These are phyloP conservation scores for Ophiocordyceps robertsii DNA, from an alignment of 2,329 filamentous ascomycete species.

Conservation along the genomic window DNA sequence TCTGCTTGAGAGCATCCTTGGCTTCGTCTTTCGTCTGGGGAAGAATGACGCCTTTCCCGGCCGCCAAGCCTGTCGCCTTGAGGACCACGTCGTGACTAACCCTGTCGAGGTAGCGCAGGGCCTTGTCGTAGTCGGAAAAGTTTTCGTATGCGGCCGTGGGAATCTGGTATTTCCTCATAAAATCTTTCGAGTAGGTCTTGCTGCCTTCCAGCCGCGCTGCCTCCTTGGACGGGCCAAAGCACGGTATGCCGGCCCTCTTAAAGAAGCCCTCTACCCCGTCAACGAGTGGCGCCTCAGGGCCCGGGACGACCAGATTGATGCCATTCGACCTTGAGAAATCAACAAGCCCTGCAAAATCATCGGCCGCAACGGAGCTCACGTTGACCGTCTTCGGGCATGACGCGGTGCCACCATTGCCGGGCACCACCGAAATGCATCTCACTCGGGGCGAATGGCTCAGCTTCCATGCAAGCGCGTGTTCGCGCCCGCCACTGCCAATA, in stretches of 20 bases:
- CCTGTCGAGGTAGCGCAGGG: slow-evolving; percentile 59
- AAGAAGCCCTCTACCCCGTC: slow-evolving; percentile 83
- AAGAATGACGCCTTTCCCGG: slow-evolving; percentile 91
- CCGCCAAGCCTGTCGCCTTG: slow-evolving; percentile 85
- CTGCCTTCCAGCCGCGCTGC: slow-evolving; percentile 89
- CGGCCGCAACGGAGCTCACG: slow-evolving; percentile 50
- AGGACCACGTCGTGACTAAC: slow-evolving; percentile 70
- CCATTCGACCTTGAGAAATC: slow-evolving; percentile 58
- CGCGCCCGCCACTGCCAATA: slow-evolving; percentile 85
- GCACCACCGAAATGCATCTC: slow-evolving; percentile 56
- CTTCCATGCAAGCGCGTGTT: slow-evolving; percentile 93
- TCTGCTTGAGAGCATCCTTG: slow-evolving; percentile 65
- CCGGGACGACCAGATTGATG: slow-evolving; percentile 75
- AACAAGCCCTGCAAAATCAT: slow-evolving; percentile 69
- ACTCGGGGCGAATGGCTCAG: slow-evolving; percentile 70
- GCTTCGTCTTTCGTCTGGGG: slow-evolving; percentile 73
- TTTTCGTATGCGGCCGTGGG: slow-evolving; percentile 87
- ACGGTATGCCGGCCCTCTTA: slow-evolving; percentile 55
- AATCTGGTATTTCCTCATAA: slow-evolving; percentile 84
- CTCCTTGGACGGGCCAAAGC: slow-evolving; percentile 74
- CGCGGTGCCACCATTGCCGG: slow-evolving; percentile 81
- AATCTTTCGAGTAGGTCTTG: slow-evolving; percentile 96
- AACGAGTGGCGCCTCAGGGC: slow-evolving; percentile 87
- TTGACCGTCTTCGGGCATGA: slow-evolving; percentile 60
- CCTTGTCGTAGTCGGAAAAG: slow-evolving; percentile 65